Evolutionary conservation across 2,329 filamentous ascomycete species (phyloP).

Genomic region (Calonectria leucothoes): DNA sequence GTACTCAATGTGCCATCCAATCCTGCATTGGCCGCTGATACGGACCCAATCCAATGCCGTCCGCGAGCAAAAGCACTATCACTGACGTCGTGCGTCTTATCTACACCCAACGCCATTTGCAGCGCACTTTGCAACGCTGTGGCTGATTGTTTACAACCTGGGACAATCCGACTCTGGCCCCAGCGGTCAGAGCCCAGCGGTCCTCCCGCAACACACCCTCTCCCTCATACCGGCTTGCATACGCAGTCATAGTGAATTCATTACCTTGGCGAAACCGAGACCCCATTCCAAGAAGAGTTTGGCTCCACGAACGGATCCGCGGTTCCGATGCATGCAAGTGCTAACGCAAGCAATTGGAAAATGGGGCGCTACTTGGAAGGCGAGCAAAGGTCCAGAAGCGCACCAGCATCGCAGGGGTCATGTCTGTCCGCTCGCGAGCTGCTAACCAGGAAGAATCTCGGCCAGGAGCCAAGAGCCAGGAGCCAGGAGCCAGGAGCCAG

Average conservation of each 20-base stretch:
- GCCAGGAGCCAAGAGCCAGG: too few species aligned
- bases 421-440: not conserved
- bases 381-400: slow-evolving; percentile 8
- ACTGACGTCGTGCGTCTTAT: slow-evolving; percentile 11
- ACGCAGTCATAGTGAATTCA: not conserved
- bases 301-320: not conserved
- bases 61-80: not conserved
- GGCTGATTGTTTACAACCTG: slow-evolving; percentile 1
- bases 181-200: not conserved
- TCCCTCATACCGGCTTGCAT: not conserved
- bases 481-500: too few species aligned
- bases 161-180: slow-evolving; percentile 11
- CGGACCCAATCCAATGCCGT: not conserved
- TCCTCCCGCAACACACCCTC: not conserved
- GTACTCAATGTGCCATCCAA: not conserved
- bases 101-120: slow-evolving; percentile 3
- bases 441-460: not conserved
- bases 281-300: slow-evolving; percentile 8
- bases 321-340: slow-evolving; percentile 14
- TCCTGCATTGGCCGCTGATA: not conserved
- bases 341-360: slow-evolving; percentile 8
- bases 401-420: not conserved
- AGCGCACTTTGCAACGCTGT: slow-evolving; percentile 13
- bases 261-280: not conserved
- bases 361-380: not conserved